Base-by-base conservation (phyloP, 345 rosid species). In the Eucalyptus brandiana region DNA sequence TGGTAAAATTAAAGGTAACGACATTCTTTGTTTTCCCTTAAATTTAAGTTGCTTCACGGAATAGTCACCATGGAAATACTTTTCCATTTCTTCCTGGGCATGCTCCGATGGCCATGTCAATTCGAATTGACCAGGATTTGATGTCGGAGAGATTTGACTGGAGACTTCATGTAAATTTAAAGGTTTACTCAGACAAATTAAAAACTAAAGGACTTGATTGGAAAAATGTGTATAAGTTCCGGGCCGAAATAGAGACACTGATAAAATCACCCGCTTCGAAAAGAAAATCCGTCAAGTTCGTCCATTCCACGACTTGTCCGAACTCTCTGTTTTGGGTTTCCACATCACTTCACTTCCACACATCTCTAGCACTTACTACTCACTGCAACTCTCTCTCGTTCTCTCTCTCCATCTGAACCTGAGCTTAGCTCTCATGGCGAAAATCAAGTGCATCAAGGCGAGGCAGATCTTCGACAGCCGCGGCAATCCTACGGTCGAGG, bases 381-480 rank as follows among this genome's bases (percentile, higher is more conserved):
- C 32, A 50, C 87, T 30, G 32, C 60, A 45, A 17, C 47, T n/a
- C 54, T 87, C 26, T 88, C 58, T 26, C 67, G 32, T 24, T 40
- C 24, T 72, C 54, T 53, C 32, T 30, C 42, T n/a, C 56, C 48
- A 54, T 53, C 58, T 88, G 87, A 90, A 58, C n/a, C 0, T 18
- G 7, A 23, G 69, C 40, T 32, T 53, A 6, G 17, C n/a, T 12
- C 76, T 87, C 32, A 94, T 94, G 94, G 93, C 86, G 9, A 88
- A 89, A 24, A 91, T 93, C 86, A 91, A 88, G 69, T 86, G 19
- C 72, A 89, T 96, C 88, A 93, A 94, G 89, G 95, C 96, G 30
- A 92, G 96, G 88, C 97, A 95, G 94, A 96, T 96, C 93, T 96
- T 93, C 92, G 97, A 96, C 91, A 96, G 95, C 91, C 95, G 95